Evolutionary conservation across 805 yeast genomes (phyloP), one percentile per base, ranked within the genome.

Genomic region (Grigorovia transvaalensis): DNA sequence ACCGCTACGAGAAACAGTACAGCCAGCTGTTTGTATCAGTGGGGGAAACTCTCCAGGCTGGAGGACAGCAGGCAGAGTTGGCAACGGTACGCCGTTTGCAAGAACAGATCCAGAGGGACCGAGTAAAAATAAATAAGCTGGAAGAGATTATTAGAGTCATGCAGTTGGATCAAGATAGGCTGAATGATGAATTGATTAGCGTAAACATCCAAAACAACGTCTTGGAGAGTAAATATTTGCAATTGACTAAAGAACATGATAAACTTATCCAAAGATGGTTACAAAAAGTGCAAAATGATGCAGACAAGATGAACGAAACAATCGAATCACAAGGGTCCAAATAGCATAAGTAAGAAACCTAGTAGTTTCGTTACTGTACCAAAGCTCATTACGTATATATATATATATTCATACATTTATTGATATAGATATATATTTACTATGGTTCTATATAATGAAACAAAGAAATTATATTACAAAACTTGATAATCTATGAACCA

Each of bases 101-200:
- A 9, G 54, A 47, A 27, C 43, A 47, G 20, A 48, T 23, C 9
- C 45, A 48, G 4, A 63, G 58, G 17, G 62, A 62, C n/a, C 46
- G 15, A 13, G 8, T 20, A 13, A 70, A 66, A 40, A 59, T 69
- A 1, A 47, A 40, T 1, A 54, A 59, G 5, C 57, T 72, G 43
- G 59, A 62, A 23, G 61, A 59, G 13, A 57, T 64, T n/a, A 56
- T 69, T n/a, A 55, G 56, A 1, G 66, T 74, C 29, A 82, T 81
- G 64, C 75, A 80, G 50, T 75, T 75, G 56, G 74, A 82, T 4
- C 74, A 81, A 18, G 85, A 80, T 54, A 69, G 75, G 35, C 64
- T 83, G 45, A 83, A 82, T 53, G 90, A 87, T 60, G 93, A 86
- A 59, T 70, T 82, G 30, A 70, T 86, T 18, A 75, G 82, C 0